Percentiles rank a stretch among this genome's conserved stretches.
Evolutionary conservation across 331 rosid species (phyloP).

Genomic region (Rosa hybrid): DNA sequence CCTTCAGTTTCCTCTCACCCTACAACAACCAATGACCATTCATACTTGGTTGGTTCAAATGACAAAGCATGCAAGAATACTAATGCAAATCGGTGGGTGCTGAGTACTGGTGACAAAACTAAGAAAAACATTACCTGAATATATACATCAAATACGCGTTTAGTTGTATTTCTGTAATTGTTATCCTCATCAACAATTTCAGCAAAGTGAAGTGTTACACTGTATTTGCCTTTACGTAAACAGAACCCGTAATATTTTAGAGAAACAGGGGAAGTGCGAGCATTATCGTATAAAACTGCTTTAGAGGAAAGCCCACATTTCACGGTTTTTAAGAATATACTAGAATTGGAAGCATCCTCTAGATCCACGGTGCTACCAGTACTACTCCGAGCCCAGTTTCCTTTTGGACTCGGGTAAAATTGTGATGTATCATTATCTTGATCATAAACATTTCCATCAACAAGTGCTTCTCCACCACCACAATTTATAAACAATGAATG

Average conservation of each 20-base stretch:
- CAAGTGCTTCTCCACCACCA: neutral
- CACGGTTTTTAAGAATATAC: too few species aligned
- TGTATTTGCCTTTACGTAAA: too few species aligned
- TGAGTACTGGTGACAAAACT: too few species aligned
- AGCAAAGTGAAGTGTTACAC: neutral
- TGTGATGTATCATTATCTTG: neutral
- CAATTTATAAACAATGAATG: neutral
- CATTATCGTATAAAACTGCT: neutral
- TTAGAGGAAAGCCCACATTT: neutral
- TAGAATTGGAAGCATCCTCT: too few species aligned
- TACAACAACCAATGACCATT: neutral
- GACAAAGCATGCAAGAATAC: neutral
- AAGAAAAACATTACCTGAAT: neutral
- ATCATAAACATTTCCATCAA: neutral
- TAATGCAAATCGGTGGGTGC: too few species aligned
- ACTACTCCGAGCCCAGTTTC: neutral
- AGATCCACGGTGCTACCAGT: neutral
- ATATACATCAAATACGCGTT: neutral
- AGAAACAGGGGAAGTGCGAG: neutral
- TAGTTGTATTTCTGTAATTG: neutral
- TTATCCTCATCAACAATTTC: neutral
- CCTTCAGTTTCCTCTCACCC: neutral
- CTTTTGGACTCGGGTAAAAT: neutral
- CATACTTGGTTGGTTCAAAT: neutral
- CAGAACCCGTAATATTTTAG: neutral